phyloP scores from a whole-genome alignment of 306 rosid genomes.

The Pterocarpus santalinus region DNA sequence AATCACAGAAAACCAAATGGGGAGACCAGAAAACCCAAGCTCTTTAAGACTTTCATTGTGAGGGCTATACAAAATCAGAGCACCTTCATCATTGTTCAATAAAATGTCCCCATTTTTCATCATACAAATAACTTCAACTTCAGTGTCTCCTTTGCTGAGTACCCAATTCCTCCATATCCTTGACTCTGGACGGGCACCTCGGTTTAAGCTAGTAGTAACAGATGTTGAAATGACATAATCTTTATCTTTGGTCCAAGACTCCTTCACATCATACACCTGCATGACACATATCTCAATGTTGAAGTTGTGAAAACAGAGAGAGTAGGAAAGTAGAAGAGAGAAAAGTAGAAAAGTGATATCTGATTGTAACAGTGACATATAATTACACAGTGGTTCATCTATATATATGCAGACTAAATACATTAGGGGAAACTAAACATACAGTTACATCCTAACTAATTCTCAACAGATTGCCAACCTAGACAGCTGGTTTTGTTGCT shows the following conservation, averaged over 20 bases:
- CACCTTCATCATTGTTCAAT: neutral
- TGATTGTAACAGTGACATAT: no score
- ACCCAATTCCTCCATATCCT: neutral
- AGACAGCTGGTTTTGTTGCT: no score
- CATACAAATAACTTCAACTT: neutral
- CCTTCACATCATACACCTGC: conserved; percentile 3
- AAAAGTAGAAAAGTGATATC: no score
- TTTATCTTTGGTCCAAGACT: conserved; percentile 6
- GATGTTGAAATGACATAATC: neutral
- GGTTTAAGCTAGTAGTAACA: neutral
- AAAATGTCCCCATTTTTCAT: conserved; percentile 3
- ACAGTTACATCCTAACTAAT: no score
- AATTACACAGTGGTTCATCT: no score
- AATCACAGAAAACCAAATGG: conserved; percentile 17
- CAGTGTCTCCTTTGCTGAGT: neutral
- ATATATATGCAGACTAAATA: no score
- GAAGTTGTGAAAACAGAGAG: no score
- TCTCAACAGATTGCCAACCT: no score
- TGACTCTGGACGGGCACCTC: neutral
- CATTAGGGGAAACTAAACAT: no score
- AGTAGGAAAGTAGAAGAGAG: no score
- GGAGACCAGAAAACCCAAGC: conserved; percentile 14
- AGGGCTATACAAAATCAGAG: conserved; percentile 15
- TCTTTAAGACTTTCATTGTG: neutral
- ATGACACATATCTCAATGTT: conserved; percentile 24